Evolutionary conservation across 768 basidiomycete genomes (phyloP), one percentile per base, ranked within the genome.

Genomic region (Butyriboletus loyo): DNA sequence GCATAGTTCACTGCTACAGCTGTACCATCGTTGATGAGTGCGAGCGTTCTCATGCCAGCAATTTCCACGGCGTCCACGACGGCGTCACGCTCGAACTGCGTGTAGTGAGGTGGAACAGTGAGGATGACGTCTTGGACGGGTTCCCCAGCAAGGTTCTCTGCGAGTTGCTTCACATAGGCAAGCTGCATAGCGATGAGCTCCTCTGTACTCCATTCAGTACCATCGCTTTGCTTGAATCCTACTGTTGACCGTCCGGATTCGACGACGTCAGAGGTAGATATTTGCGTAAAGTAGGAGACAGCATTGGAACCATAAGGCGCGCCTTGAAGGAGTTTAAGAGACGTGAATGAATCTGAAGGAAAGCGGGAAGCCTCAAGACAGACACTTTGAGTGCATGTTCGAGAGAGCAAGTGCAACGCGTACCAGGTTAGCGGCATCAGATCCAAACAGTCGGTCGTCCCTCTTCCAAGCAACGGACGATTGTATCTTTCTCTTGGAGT

Each of bases 1-100:
- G 97, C 97, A 65, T 91, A 99, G 74, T 99, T 99, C 60, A 98
- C 80, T 14, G 93, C 97, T n/a, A 95, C 87, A 2, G 94, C 92
- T 0, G 91, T 84, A 25, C 96, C 96, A 61, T 99, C 97, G 60
- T 94, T 89, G 48, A 99, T 82, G 53, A 98, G 77, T 0, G 90
- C 86, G 30, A 98, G 74, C 1, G 88, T 85, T 25, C 81, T 82
- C 41, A 99, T 73, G 3, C 95, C 97, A 15, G 94, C 84, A 40
- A 98, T 83, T 64, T 97, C 96, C 32, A 94, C 80, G 15, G 96
- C 93, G 68, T 98, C 96, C 27, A 85, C 83, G 35, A 98, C 81
- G 2, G 96, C 90, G 69, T 94, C 89, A 13, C 95, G 84, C 66
- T 99, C 92, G 63, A 86, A 86, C 64, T 95, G 91, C 13, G 89